Percentiles rank a stretch among this genome's conserved stretches.
phyloP scores from a whole-genome alignment of 768 basidiomycete genomes.

The Agrocybe chaxingu region DNA sequence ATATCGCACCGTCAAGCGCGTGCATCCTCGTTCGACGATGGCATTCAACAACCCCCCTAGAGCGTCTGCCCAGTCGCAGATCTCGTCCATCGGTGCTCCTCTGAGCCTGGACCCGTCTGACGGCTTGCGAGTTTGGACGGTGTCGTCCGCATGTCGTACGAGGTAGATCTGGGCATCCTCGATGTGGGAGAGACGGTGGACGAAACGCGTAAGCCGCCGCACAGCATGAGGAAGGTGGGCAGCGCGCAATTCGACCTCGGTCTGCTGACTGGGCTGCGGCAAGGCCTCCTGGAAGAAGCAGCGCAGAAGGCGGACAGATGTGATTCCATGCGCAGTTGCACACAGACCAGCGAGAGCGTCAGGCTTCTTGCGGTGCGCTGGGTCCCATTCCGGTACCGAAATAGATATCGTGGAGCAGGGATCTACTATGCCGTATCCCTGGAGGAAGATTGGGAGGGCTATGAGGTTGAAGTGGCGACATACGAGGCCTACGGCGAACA shows the following conservation, averaged over 20 bases:
- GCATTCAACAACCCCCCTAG: constrained; percentile 14
- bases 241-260: not conserved
- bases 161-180: constrained; percentile 16
- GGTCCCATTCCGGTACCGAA: constrained; percentile 1
- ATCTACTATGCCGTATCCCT: not conserved
- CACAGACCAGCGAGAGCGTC: constrained; percentile 13
- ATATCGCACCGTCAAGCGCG: constrained; percentile 17
- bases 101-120: constrained; percentile 12
- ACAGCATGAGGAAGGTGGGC: constrained; percentile 17
- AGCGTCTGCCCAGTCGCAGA: constrained; percentile 14
- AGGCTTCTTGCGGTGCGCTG: not conserved
- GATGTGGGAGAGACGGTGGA: constrained; percentile 10
- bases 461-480: no score
- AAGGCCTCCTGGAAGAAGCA: constrained; percentile 21
- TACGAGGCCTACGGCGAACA: no score
- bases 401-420: not conserved
- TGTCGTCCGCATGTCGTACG: not conserved
- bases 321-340: constrained; percentile 5
- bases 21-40: constrained; percentile 16
- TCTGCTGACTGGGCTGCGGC: constrained; percentile 12
- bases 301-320: constrained; percentile 10
- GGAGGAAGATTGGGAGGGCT: not conserved
- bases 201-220: constrained; percentile 11
- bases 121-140: constrained; percentile 11
- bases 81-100: constrained; percentile 9